A percentile compares a stretch with the other conserved stretches of the same genome.
Conservation (phyloP, 1,284 basidiomycete species). For the Boletus mariae region DNA sequence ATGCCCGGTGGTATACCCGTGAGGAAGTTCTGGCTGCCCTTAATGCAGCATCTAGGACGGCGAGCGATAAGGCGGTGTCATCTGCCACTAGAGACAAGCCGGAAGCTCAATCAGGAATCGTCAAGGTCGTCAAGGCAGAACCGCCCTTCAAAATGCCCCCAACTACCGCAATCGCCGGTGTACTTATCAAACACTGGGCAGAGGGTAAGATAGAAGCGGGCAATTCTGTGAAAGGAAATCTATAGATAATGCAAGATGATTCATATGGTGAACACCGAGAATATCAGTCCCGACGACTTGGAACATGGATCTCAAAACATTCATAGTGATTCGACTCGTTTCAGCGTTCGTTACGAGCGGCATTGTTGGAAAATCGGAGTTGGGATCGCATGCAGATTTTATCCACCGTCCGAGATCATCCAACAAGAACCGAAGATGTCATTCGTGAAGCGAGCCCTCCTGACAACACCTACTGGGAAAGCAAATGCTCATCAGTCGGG, state of each 20-base stretch:
- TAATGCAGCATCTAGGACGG: slow-evolving; percentile 41
- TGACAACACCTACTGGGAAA: no score
- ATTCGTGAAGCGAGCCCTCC: no score
- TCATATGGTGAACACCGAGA: background rate
- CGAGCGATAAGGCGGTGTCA: slow-evolving; percentile 21
- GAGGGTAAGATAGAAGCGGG: slow-evolving; percentile 38
- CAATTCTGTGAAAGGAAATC: slow-evolving; percentile 25
- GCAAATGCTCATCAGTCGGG: background rate
- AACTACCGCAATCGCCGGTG: slow-evolving; percentile 66
- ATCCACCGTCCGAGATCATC: no score
- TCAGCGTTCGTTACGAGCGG: background rate
- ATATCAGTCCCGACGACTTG: background rate
- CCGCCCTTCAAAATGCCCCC: slow-evolving; percentile 67
- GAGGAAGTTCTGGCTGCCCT: slow-evolving; percentile 69
- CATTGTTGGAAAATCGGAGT: background rate
- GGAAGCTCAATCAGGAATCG: slow-evolving; percentile 9
- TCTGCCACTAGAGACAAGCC: slow-evolving; percentile 22
- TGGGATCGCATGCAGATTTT: no score
- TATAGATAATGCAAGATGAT: slow-evolving; percentile 9
- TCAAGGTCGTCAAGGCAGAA: slow-evolving; percentile 26
- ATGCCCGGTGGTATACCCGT: slow-evolving; percentile 86
- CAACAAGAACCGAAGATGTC: no score
- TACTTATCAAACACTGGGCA: slow-evolving; percentile 67
- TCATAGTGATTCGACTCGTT: background rate
- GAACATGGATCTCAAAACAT: background rate